Base-by-base conservation (phyloP, 352 stramenopile genomes). In the Pythium brachiatum region DNA sequence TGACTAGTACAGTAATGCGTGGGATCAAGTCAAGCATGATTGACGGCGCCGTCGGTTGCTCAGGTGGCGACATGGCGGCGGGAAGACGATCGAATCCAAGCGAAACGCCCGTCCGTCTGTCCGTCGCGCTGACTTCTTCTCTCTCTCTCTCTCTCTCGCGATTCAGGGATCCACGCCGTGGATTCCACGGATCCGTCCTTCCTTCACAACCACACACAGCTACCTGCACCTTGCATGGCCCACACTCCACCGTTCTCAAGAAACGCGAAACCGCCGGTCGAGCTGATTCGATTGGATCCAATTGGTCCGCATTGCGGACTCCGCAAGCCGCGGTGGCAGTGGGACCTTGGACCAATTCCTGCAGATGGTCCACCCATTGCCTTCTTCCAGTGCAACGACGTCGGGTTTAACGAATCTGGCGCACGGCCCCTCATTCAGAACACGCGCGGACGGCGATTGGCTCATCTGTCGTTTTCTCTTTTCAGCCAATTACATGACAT, bases 401-500 rank as follows among this genome's bases (percentile, higher is more conserved):
- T 23, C 38, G 38, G 13, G 38, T 46, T 46, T 23, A 6, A 46
- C 38, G 18, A 21, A 25, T 46, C 11, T 46, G 38, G 38, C 38
- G 11, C 15, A 8, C 3, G 1, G 18, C 18, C 15, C 15, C 18
- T 9, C 38, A 21, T 46, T 61, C 55, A 61, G 55, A 44, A 47
- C 43, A 51, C 43, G 27, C n/a, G 23, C 27, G 47, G 26, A 54
- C 16, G 9, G 25, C 7, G 20, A 66, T 56, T 60, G 59, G 51
- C 43, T 59, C 59, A 26, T 66, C 60, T 67, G 51, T 20, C 29
- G 7, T 3, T 27, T 26, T 23, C 29, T 29, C 3, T 20, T 66
- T 66, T 60, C 29, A 43, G 20, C 59, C 59, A 66, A 66, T 59
- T 39, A 23, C 3, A n/a, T 20, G n/a, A 2, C 1, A 9, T 21